Base-by-base conservation (phyloP, 169 alveolate species). In the Toxoplasma gondii region DNA sequence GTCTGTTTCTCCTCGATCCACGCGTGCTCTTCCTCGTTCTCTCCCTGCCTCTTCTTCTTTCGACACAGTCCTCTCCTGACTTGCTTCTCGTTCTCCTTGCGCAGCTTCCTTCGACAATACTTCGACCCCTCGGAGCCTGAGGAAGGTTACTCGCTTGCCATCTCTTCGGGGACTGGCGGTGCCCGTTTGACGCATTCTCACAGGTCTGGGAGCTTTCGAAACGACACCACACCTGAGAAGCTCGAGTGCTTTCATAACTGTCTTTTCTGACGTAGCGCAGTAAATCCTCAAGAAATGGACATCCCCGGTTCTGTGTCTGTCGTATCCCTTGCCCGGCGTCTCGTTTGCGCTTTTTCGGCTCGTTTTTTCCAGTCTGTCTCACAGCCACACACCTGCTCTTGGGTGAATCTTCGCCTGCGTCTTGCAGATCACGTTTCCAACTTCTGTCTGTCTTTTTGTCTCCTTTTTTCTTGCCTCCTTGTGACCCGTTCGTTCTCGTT, bases 101-200 rank as follows among this genome's bases (percentile, higher is more conserved):
- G 5, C 84, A 88, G 94, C n/a, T 94, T 94, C 84, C 94, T 97
- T 43, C 96, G 94, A 91, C 96, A 96, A 38, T 94, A 95, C 91
- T 97, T 96, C 88, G 95, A 96, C 84, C 98, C 98, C 4, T 43
- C 84, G 70, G 98, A 97, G 53, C 90, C 97, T 22, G 94, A 80
- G 31, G 95, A 84, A 34, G 92, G 69, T 31, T 78, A 82, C 74
- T 87, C 95, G 67, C 95, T 98, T 91, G 95, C 98, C 49, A 98
- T 98, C 43, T 92, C 91, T 43, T 93, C 96, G 9, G 99, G 99
- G 29, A 58, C 90, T 49, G 97, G 95, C 31, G 98, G 98, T 45
- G 96, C 99, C 49, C 91, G 99, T 54, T 96, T 98, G 70, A 97
- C 97, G n/a, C 99, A 98, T 94, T 97, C 97, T 36, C 99, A 98